Percentiles rank a stretch among this genome's conserved stretches.
phyloP scores from a whole-genome alignment of 345 rosid genomes.

The Erucastrum elatum region DNA sequence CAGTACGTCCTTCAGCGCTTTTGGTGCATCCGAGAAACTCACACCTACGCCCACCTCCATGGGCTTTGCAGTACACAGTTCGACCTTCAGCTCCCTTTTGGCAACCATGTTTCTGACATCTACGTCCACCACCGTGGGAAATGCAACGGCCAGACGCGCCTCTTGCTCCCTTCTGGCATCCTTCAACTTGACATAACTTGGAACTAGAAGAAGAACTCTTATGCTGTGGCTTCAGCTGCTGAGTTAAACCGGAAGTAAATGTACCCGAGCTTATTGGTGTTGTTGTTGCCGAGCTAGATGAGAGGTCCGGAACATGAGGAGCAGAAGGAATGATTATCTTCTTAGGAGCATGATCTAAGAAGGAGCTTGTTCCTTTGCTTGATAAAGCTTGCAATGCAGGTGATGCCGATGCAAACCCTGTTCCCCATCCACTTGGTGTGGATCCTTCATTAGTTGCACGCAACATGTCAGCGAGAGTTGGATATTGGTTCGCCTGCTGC shows the following conservation, averaged over 20 bases:
- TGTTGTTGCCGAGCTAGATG: slow-evolving; percentile 50
- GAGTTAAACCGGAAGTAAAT: slow-evolving; percentile 75
- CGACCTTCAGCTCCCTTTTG: slow-evolving; percentile 98
- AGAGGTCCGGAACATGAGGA: slow-evolving; percentile 49
- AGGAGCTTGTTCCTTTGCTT: slow-evolving; percentile 48
- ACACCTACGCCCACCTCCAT: slow-evolving; percentile 97
- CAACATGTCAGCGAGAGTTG: slow-evolving; percentile 47
- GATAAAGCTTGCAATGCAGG: slow-evolving; percentile 44
- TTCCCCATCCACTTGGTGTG: slow-evolving; percentile 44
- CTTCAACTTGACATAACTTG: slow-evolving; percentile 85
- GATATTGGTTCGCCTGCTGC: slow-evolving; percentile 42
- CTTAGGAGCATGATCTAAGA: slow-evolving; percentile 45
- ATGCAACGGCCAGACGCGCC: slow-evolving; percentile 97
- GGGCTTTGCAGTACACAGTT: slow-evolving; percentile 95
- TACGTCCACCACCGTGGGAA: slow-evolving; percentile 96
- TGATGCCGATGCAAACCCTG: slow-evolving; percentile 37
- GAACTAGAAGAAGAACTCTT: slow-evolving; percentile 53
- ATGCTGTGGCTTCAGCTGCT: slow-evolving; percentile 55
- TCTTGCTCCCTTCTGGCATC: slow-evolving; percentile 98
- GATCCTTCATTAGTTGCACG: slow-evolving; percentile 54
- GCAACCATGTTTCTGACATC: slow-evolving; percentile 89
- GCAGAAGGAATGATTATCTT: slow-evolving; percentile 35
- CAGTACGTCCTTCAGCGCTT: slow-evolving; percentile 98
- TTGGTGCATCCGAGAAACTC: slow-evolving; percentile 96
- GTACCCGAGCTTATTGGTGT: slow-evolving; percentile 77